Conservation (phyloP, 2,329 filamentous ascomycete genomes). For the Curvularia hawaiiensis region DNA sequence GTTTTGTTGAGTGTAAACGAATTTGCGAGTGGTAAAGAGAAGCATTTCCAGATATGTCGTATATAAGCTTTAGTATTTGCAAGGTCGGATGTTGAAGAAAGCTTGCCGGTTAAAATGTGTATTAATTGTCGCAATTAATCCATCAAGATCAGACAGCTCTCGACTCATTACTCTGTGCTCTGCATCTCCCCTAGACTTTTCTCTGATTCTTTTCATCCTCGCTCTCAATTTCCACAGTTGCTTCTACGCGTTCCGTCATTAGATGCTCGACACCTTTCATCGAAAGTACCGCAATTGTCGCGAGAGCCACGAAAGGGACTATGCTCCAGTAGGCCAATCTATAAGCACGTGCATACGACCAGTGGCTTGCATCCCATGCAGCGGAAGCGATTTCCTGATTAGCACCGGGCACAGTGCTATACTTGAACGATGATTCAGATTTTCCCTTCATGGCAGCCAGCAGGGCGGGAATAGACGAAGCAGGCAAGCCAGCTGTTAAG, state of each 20-base stretch:
- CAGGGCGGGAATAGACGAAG: slow-evolving; percentile 23
- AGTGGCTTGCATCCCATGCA: slow-evolving; percentile 35
- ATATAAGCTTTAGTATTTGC: background rate
- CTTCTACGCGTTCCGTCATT: slow-evolving; percentile 42
- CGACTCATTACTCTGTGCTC: background rate
- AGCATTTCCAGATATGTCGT: background rate
- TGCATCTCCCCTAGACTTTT: background rate
- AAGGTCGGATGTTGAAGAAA: background rate
- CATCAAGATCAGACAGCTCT: background rate
- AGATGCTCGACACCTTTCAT: slow-evolving; percentile 37
- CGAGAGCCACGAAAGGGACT: slow-evolving; percentile 39
- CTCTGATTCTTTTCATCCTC: slow-evolving; percentile 10
- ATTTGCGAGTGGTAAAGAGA: background rate
- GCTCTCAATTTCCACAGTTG: slow-evolving; percentile 34
- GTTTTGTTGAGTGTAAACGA: background rate
- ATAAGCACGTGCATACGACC: slow-evolving; percentile 39
- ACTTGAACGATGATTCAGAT: slow-evolving; percentile 17
- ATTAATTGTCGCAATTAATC: background rate
- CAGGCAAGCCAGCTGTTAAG: slow-evolving; percentile 29
- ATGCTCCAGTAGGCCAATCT: slow-evolving; percentile 40
- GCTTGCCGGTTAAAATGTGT: background rate
- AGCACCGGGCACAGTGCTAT: slow-evolving; percentile 20
- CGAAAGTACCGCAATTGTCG: slow-evolving; percentile 29
- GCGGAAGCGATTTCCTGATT: slow-evolving; percentile 24
- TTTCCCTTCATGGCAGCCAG: slow-evolving; percentile 28